phyloP scores from a whole-genome alignment of 805 yeast genomes.

The Lipomyces chichibuensis region DNA sequence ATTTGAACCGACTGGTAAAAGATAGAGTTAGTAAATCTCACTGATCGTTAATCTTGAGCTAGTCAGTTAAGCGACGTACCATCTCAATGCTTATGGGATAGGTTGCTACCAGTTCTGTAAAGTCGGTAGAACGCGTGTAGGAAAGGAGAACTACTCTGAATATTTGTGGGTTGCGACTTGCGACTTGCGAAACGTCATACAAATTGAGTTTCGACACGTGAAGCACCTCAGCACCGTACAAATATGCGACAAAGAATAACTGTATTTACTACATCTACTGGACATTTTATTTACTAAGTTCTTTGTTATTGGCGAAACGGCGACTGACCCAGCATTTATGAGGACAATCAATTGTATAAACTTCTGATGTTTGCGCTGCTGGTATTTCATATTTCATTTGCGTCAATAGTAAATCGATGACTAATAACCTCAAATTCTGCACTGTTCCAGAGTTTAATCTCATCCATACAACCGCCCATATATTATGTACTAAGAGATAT shows the following conservation, averaged over 20 bases:
- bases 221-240: no score
- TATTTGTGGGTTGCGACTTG: neutral
- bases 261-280: neutral
- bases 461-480: neutral
- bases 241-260: no score
- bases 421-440: no score
- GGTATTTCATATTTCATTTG: no score
- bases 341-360: no score
- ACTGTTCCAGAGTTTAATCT: no score
- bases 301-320: neutral
- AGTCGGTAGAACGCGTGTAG: neutral
- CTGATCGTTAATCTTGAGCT: neutral
- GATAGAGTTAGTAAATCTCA: neutral
- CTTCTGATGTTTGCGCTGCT: no score
- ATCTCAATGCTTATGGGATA: neutral
- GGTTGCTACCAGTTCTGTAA: neutral
- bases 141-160: neutral
- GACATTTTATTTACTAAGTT: neutral
- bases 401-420: no score
- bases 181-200: neutral
- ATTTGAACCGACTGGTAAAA: conserved; percentile 73
- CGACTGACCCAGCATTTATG: no score
- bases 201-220: neutral
- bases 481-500: neutral
- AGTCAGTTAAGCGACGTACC: neutral